Conservation (phyloP, 495 filamentous ascomycete genomes). For the Neurospora sp. region DNA sequence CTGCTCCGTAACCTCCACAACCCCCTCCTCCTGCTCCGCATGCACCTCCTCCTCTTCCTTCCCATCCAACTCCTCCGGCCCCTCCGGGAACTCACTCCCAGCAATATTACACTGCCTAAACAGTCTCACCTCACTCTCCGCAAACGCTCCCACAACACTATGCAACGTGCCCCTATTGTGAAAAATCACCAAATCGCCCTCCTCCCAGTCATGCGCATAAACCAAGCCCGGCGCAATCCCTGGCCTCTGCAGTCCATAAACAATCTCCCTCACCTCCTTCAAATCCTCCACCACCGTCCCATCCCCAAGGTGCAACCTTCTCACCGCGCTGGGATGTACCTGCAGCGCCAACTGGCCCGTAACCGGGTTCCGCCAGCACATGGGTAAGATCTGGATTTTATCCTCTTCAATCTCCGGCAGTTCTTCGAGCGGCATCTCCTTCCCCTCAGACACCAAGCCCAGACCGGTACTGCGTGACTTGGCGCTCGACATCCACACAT, state of each 20-base stretch:
- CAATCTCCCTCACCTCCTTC: constrained; percentile 51
- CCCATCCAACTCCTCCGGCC: constrained; percentile 20
- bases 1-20: background rate
- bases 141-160: constrained; percentile 63
- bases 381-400: constrained; percentile 59
- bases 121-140: constrained; percentile 55
- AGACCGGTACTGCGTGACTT: constrained; percentile 55
- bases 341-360: constrained; percentile 59
- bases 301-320: constrained; percentile 51
- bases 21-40: background rate
- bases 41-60: background rate
- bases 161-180: constrained; percentile 65
- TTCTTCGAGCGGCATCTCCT: constrained; percentile 43
- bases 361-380: constrained; percentile 63
- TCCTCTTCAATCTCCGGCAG: constrained; percentile 52
- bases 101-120: constrained; percentile 72
- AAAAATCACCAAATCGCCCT: constrained; percentile 63
- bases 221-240: constrained; percentile 57
- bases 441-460: constrained; percentile 51
- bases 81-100: constrained; percentile 43
- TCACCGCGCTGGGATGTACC: constrained; percentile 57
- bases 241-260: constrained; percentile 59
- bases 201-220: constrained; percentile 65
- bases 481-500: constrained; percentile 64
- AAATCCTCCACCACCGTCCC: constrained; percentile 58